Conservation (phyloP, 352 stramenopile species). For the Pythium aphanidermatum region DNA sequence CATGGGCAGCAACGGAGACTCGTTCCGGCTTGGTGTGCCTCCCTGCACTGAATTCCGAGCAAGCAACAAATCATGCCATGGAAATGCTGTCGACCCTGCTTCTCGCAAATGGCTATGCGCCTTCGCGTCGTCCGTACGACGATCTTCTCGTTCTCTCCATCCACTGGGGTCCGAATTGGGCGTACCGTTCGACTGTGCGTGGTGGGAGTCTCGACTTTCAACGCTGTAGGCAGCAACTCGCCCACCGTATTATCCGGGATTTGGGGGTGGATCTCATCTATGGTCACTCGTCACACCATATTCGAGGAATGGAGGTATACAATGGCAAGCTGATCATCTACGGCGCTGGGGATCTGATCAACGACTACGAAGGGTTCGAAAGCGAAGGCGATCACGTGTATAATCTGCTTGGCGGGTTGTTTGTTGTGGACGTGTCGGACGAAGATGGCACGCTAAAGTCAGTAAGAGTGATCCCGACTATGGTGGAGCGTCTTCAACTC, state of each 20-base stretch:
- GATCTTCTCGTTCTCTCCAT: conserved; percentile 31
- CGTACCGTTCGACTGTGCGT: conserved; percentile 8
- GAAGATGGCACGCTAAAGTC: conserved; percentile 13
- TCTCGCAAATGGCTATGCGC: conserved; percentile 12
- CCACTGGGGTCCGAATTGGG: conserved; percentile 40
- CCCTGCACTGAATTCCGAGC: conserved; percentile 9
- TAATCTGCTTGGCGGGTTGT: conserved; percentile 27
- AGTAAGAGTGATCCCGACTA: conserved; percentile 29
- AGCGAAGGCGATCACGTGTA: conserved; percentile 33
- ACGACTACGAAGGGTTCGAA: conserved; percentile 43
- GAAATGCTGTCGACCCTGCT: conserved; percentile 11
- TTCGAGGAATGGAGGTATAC: conserved; percentile 34
- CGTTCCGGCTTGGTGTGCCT: conserved; percentile 29
- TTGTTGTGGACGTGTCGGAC: conserved; percentile 23
- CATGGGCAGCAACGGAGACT: conserved; percentile 22
- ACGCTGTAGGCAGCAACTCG: conserved; percentile 19
- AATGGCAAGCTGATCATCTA: conserved; percentile 43
- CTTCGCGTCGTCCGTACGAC: conserved; percentile 5
- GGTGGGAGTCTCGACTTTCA: conserved; percentile 18
- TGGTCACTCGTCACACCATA: conserved; percentile 42
- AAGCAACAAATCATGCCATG: conserved; percentile 3
- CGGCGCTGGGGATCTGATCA: conserved; percentile 35
- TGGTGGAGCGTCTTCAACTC: conserved; percentile 30
- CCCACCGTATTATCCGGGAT: conserved; percentile 28
- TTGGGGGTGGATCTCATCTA: conserved; percentile 36